Evolutionary conservation across 1,284 basidiomycete genomes (phyloP).

Genomic region (Takashimella tepidaria): DNA sequence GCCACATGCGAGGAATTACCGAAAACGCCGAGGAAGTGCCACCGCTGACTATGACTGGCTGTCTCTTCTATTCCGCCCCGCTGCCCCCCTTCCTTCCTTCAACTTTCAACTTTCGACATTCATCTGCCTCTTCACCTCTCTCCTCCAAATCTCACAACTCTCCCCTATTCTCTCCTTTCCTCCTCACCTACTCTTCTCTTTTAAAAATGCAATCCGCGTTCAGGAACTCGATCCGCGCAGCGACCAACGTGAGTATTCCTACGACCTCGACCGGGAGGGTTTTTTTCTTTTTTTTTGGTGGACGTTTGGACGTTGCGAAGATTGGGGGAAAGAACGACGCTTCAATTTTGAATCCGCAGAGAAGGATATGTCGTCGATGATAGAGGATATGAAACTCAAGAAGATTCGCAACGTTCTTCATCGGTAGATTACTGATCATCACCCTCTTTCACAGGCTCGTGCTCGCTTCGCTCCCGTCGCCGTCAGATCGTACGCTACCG

Average conservation of each 20-base stretch:
- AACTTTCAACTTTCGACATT: constrained; percentile 1
- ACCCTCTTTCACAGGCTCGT: constrained; percentile 30
- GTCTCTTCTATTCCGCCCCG: constrained; percentile 18
- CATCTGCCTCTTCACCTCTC: constrained; percentile 13
- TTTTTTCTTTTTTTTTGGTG: no score
- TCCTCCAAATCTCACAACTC: constrained; percentile 49
- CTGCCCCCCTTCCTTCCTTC: constrained; percentile 9
- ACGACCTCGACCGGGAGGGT: constrained; percentile 8
- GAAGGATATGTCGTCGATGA: no score
- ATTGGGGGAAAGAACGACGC: no score
- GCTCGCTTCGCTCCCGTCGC: constrained; percentile 46
- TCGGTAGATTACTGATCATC: constrained; percentile 9
- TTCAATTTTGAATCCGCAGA: no score
- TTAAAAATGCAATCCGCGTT: constrained; percentile 77
- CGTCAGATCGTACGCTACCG: constrained; percentile 79
- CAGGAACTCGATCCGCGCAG: constrained; percentile 60
- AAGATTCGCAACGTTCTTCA: not conserved
- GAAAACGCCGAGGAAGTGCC: not conserved
- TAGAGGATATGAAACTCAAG: no score
- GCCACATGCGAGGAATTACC: not conserved
- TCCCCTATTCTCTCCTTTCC: constrained; percentile 50
- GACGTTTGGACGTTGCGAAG: no score
- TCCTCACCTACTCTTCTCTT: constrained; percentile 32
- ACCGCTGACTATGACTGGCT: constrained; percentile 25
- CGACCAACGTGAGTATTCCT: constrained; percentile 36